Evolutionary conservation across 495 filamentous ascomycete species (phyloP).

Genomic region (Penicillium cosmopolitanum): DNA sequence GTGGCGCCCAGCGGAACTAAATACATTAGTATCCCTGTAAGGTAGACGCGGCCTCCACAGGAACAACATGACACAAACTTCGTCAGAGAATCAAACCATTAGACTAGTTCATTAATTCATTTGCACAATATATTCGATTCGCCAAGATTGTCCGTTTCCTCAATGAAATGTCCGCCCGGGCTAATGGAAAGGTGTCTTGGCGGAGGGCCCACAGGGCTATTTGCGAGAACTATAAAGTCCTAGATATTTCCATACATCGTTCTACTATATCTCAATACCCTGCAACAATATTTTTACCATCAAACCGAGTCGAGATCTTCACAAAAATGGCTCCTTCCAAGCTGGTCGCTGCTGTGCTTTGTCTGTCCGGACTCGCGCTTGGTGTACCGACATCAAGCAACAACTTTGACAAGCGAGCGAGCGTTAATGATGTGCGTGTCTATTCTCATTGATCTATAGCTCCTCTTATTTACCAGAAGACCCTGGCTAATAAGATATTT

Average conservation of each 20-base stretch:
- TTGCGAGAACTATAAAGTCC: background rate
- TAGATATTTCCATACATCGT: too few relatives aligned
- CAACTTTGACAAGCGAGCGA: conserved; percentile 32
- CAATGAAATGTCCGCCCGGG: background rate
- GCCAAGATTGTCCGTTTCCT: background rate
- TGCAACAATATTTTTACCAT: too few relatives aligned
- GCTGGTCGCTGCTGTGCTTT: conserved; percentile 28
- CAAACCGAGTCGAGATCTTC: background rate
- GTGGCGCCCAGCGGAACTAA: conserved; percentile 1
- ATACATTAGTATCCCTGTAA: background rate
- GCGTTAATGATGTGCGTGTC: conserved; percentile 30
- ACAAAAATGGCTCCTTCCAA: conserved; percentile 35
- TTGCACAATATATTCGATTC: background rate
- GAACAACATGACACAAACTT: conserved; percentile 12
- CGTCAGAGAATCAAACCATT: conserved; percentile 16
- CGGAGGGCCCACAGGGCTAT: background rate
- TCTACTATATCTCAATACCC: too few relatives aligned
- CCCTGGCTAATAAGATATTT: background rate
- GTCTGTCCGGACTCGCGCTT: conserved; percentile 33
- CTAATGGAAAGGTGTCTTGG: background rate
- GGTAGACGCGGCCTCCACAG: background rate
- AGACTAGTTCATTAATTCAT: conserved; percentile 1
- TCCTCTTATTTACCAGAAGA: too few relatives aligned
- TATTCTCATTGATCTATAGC: background rate
- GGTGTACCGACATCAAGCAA: conserved; percentile 31